Conservation (phyloP, 2,329 filamentous ascomycete genomes). For the Nannizziopsis arthrosporioides region DNA sequence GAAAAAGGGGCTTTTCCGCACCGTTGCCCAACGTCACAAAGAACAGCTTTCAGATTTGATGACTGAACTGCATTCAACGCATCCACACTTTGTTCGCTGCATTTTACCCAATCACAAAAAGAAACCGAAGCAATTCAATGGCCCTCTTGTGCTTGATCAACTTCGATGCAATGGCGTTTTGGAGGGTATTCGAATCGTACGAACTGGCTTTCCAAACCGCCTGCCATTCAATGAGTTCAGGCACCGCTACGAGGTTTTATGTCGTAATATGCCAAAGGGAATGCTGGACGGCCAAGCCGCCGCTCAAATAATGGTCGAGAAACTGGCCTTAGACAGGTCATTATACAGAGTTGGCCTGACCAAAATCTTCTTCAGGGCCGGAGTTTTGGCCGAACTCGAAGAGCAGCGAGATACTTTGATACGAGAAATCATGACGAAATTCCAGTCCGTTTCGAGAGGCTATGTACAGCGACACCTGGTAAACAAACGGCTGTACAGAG, state of each 20-base stretch:
- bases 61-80: slow-evolving; percentile 85
- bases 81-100: slow-evolving; percentile 95
- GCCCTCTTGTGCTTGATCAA: slow-evolving; percentile 87
- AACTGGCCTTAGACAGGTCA: slow-evolving; percentile 69
- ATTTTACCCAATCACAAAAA: slow-evolving; percentile 99
- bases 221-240: slow-evolving; percentile 88
- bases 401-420: slow-evolving; percentile 90
- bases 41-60: slow-evolving; percentile 96
- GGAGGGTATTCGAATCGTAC: slow-evolving; percentile 94
- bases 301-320: slow-evolving; percentile 76
- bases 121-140: slow-evolving; percentile 81
- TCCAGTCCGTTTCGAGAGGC: slow-evolving; percentile 84
- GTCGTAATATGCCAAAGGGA: slow-evolving; percentile 72
- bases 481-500: slow-evolving; percentile 85
- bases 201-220: slow-evolving; percentile 92
- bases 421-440: slow-evolving; percentile 81
- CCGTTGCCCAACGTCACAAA: slow-evolving; percentile 92
- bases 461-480: slow-evolving; percentile 79
- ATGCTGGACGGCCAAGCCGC: slow-evolving; percentile 84
- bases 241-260: slow-evolving; percentile 90
- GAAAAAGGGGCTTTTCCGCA: slow-evolving; percentile 94
- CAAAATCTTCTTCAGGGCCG: slow-evolving; percentile 96
- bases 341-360: slow-evolving; percentile 89
- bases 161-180: slow-evolving; percentile 97
- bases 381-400: slow-evolving; percentile 90